These are phyloP conservation scores for Mucor velutinosus DNA, from an alignment of 371 early-diverging fungal genomes.

Conservation along the genomic window DNA sequence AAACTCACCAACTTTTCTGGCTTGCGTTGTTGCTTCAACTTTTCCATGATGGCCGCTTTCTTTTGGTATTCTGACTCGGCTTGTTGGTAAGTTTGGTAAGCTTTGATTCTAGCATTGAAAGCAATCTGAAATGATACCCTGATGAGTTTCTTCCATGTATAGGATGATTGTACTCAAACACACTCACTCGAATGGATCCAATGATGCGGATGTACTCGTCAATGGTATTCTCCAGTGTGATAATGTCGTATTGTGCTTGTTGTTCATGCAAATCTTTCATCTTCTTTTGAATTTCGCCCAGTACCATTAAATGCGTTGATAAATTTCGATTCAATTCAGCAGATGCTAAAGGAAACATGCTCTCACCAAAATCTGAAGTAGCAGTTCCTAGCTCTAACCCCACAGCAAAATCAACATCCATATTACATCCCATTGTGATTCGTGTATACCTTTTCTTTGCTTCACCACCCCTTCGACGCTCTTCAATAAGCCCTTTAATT, in stretches of 20 bases:
- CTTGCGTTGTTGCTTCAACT: slow-evolving; percentile 58
- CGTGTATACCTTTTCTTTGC: slow-evolving; percentile 69
- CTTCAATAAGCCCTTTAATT: slow-evolving; percentile 80
- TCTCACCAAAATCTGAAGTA: slow-evolving; percentile 83
- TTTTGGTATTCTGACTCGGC: slow-evolving; percentile 68
- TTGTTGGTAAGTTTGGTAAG: slow-evolving; percentile 72
- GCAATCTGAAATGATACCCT: slow-evolving; percentile 59
- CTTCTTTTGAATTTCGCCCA: slow-evolving; percentile 79
- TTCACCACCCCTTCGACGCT: slow-evolving; percentile 81
- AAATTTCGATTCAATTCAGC: slow-evolving; percentile 73
- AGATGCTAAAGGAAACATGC: slow-evolving; percentile 74
- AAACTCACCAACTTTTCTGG: slow-evolving; percentile 65
- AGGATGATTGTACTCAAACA: background rate
- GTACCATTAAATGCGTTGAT: slow-evolving; percentile 61
- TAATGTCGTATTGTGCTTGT: slow-evolving; percentile 73
- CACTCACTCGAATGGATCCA: slow-evolving; percentile 70
- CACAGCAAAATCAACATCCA: background rate
- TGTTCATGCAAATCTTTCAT: slow-evolving; percentile 77
- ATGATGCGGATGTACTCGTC: slow-evolving; percentile 92
- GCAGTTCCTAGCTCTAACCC: slow-evolving; percentile 69
- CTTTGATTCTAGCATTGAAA: slow-evolving; percentile 75
- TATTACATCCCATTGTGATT: background rate
- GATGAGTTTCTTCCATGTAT: background rate
- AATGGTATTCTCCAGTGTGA: slow-evolving; percentile 75
- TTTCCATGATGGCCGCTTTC: slow-evolving; percentile 63